phyloP scores from a whole-genome alignment of 1,139 yeast genomes.

The Scheffersomyces insectosa region DNA sequence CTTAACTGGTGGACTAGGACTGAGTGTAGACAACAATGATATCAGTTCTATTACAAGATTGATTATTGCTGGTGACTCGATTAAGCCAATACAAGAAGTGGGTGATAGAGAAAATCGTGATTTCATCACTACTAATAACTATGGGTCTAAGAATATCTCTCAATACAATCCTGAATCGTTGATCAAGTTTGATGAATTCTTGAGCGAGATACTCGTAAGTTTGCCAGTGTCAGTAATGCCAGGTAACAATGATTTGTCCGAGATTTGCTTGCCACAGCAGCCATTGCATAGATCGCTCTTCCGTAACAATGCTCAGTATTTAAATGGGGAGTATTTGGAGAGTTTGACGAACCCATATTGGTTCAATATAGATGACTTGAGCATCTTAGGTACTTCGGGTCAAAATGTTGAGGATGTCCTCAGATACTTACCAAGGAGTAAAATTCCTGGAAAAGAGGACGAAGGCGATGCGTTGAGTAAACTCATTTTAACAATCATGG shows the following conservation, averaged over 20 bases:
- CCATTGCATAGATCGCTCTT: constrained; percentile 79
- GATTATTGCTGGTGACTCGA: constrained; percentile 76
- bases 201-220: constrained; percentile 58
- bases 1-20: constrained; percentile 67
- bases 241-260: constrained; percentile 83
- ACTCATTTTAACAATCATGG: constrained; percentile 52
- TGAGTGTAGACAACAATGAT: constrained; percentile 21
- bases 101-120: constrained; percentile 26
- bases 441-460: constrained; percentile 15
- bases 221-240: constrained; percentile 81
- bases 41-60: constrained; percentile 49
- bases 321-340: constrained; percentile 41
- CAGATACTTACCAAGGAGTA: constrained; percentile 47
- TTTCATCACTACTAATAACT: constrained; percentile 42
- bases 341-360: constrained; percentile 76
- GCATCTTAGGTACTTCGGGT: constrained; percentile 76
- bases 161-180: constrained; percentile 47
- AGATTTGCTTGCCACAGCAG: constrained; percentile 84
- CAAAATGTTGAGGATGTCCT: constrained; percentile 79
- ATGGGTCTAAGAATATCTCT: constrained; percentile 54
- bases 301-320: constrained; percentile 42
- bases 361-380: constrained; percentile 50
- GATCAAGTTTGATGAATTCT: constrained; percentile 52
- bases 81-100: constrained; percentile 34
- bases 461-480: constrained; percentile 26